phyloP scores from a whole-genome alignment of 179 eudicot genomes.

The Spinacia oleracea region DNA sequence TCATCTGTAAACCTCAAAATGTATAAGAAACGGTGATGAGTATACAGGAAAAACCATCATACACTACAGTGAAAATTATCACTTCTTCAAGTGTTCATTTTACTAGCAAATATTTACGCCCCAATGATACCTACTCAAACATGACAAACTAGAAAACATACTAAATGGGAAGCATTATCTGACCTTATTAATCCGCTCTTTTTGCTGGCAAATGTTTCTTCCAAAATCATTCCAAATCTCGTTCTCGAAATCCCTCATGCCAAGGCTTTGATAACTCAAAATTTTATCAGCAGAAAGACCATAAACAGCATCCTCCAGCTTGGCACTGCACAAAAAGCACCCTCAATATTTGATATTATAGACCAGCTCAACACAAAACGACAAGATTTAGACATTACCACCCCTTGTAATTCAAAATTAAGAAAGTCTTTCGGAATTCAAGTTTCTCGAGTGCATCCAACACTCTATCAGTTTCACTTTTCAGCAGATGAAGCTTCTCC shows the following conservation, averaged over 20 bases:
- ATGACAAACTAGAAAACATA: neutral
- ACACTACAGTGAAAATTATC: neutral
- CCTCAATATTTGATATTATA: neutral
- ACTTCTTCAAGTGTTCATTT: neutral
- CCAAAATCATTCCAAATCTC: slow-evolving; percentile 58
- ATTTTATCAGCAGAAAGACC: slow-evolving; percentile 38
- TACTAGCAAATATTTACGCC: neutral
- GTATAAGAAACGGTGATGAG: slow-evolving; percentile 1
- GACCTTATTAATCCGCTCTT: slow-evolving; percentile 47
- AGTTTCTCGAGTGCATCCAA: slow-evolving; percentile 47
- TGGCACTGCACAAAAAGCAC: slow-evolving; percentile 41
- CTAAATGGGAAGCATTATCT: neutral
- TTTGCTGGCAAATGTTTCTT: slow-evolving; percentile 26
- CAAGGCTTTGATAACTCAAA: slow-evolving; percentile 25
- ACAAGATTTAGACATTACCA: slow-evolving; percentile 39
- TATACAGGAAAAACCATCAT: neutral
- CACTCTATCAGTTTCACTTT: slow-evolving; percentile 28
- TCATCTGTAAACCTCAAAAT: slow-evolving; percentile 19
- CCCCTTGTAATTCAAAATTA: slow-evolving; percentile 61
- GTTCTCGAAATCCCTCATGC: slow-evolving; percentile 52
- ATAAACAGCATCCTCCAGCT: slow-evolving; percentile 51
- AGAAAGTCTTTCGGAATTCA: slow-evolving; percentile 65
- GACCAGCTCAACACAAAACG: neutral
- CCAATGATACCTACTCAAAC: neutral
- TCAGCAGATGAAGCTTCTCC: neutral